phyloP scores from a whole-genome alignment of 1,139 yeast genomes.

The Nematodospora anomalae region DNA sequence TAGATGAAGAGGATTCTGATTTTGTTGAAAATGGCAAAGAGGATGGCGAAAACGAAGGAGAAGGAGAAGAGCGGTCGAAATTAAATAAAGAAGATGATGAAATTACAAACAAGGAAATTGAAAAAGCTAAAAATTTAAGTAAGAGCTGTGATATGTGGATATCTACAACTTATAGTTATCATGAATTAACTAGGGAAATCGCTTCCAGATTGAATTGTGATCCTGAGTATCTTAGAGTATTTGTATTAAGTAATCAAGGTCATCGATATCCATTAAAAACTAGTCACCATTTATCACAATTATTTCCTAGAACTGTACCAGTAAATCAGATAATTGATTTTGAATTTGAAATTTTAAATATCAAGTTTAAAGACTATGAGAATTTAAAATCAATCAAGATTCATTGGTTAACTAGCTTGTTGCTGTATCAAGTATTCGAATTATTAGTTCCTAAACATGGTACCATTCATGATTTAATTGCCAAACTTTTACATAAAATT shows the following conservation, averaged over 20 bases:
- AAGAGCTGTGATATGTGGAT: slow-evolving; percentile 66
- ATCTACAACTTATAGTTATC: slow-evolving; percentile 58
- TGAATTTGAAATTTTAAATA: slow-evolving; percentile 75
- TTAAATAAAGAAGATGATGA: slow-evolving; percentile 10
- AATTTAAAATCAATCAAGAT: slow-evolving; percentile 64
- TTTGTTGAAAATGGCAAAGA: slow-evolving; percentile 27
- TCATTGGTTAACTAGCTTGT: slow-evolving; percentile 61
- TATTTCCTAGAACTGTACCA: slow-evolving; percentile 50
- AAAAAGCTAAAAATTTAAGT: slow-evolving; percentile 19
- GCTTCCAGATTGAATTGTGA: slow-evolving; percentile 55
- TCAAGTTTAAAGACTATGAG: slow-evolving; percentile 76
- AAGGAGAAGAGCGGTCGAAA: slow-evolving; percentile 8
- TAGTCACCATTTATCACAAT: slow-evolving; percentile 39
- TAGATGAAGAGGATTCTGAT: slow-evolving; percentile 53
- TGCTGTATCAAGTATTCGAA: slow-evolving; percentile 68
- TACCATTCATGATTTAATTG: slow-evolving; percentile 55
- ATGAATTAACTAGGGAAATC: slow-evolving; percentile 58
- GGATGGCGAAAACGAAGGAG: slow-evolving; percentile 16
- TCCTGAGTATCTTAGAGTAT: slow-evolving; percentile 65
- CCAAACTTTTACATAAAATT: slow-evolving; percentile 56
- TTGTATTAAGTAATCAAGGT: slow-evolving; percentile 57
- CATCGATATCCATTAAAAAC: slow-evolving; percentile 51
- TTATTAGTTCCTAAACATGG: slow-evolving; percentile 66
- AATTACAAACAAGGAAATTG: slow-evolving; percentile 17
- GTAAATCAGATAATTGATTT: slow-evolving; percentile 49